Conservation (phyloP, 2,329 filamentous ascomycete species). For the Aspergillus brasiliensis region DNA sequence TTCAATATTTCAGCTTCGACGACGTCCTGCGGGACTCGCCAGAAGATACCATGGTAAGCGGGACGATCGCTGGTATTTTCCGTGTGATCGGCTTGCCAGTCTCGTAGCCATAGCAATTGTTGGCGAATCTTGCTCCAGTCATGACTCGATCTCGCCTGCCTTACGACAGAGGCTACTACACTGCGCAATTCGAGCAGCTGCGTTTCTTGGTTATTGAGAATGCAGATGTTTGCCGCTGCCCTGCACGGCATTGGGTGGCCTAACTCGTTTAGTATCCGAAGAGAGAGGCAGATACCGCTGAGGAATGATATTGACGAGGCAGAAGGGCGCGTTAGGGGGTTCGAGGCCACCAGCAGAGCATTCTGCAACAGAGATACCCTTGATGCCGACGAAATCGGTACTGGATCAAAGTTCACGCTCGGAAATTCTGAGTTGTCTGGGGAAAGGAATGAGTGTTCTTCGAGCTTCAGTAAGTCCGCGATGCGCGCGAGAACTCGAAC, state of each 20-base stretch:
- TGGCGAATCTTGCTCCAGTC: slow-evolving; percentile 53
- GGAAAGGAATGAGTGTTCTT: slow-evolving; percentile 44
- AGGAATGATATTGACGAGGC: slow-evolving; percentile 43
- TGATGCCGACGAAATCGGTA: slow-evolving; percentile 38
- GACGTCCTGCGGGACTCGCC: slow-evolving; percentile 50
- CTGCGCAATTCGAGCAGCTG: slow-evolving; percentile 57
- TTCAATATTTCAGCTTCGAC: slow-evolving; percentile 62
- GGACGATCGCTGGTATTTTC: slow-evolving; percentile 27
- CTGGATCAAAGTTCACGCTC: slow-evolving; percentile 34
- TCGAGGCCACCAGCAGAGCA: slow-evolving; percentile 40
- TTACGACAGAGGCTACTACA: slow-evolving; percentile 52
- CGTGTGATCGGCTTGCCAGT: slow-evolving; percentile 52
- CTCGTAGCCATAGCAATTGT: slow-evolving; percentile 62
- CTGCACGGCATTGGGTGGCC: slow-evolving; percentile 41
- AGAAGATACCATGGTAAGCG: slow-evolving; percentile 49
- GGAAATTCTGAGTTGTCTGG: slow-evolving; percentile 27
- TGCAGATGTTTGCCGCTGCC: slow-evolving; percentile 51
- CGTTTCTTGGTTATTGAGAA: slow-evolving; percentile 55
- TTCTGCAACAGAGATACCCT: slow-evolving; percentile 46
- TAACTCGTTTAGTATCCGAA: slow-evolving; percentile 42
- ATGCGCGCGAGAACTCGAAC: slow-evolving; percentile 55
- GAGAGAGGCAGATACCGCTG: slow-evolving; percentile 44
- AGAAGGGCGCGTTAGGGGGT: slow-evolving; percentile 46
- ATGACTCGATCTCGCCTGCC: slow-evolving; percentile 47
- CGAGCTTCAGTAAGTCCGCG: slow-evolving; percentile 53